phyloP scores from a whole-genome alignment of 140 eudicot genomes.

The Anethum foeniculum region DNA sequence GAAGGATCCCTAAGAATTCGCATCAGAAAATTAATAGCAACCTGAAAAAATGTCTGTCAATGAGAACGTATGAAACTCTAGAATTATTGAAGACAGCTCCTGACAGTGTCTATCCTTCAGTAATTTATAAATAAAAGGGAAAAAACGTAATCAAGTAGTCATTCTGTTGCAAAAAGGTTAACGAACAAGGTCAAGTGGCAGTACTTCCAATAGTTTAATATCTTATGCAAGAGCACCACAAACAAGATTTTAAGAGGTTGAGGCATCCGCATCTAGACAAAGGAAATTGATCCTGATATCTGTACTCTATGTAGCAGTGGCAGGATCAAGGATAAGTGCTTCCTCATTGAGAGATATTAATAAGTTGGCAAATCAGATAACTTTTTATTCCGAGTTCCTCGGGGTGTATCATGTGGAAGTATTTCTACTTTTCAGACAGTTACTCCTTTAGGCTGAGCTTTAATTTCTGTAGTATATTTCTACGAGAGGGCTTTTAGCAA shows the following conservation, averaged over 20 bases:
- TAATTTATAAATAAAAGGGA: neutral
- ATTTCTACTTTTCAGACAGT: neutral
- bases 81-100: no score
- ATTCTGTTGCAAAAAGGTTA: neutral
- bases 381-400: neutral
- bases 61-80: conserved; percentile 7
- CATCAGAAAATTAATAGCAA: conserved; percentile 87
- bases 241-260: neutral
- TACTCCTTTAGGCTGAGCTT: neutral
- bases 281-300: neutral
- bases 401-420: neutral
- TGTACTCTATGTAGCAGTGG: neutral
- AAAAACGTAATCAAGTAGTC: neutral
- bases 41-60: conserved; percentile 44
- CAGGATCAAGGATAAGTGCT: neutral
- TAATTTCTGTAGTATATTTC: neutral
- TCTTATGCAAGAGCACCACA: neutral
- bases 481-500: neutral
- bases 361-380: neutral
- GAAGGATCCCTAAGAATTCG: conserved; percentile 98
- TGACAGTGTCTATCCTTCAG: no score
- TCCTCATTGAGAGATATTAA: neutral
- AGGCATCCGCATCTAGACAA: neutral
- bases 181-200: neutral
- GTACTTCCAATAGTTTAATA: neutral